Base-by-base conservation (phyloP, 2,329 filamentous ascomycete species). In the Pseudocercospora fuligena region DNA sequence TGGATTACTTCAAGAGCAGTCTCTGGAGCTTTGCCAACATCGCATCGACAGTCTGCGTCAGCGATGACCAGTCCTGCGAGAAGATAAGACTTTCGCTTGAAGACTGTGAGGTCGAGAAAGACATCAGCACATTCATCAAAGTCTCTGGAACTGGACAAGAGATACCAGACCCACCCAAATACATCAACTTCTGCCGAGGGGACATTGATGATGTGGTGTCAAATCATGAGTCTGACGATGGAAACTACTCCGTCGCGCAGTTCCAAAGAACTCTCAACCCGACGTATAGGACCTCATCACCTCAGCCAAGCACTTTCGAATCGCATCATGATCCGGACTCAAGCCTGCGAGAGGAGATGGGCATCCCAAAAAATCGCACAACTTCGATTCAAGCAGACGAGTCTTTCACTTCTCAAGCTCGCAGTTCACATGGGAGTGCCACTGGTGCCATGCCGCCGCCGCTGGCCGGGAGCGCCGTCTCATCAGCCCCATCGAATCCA, bases 1-100 rank as follows among this genome's bases (percentile, higher is more conserved):
- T 99, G 46, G 95, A 99, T 80, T 99, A 97, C 77, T 94, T 93
- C 72, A 99, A 98, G 84, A 97, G 92, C 81, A 98, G 95, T 76
- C 84, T 99, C 7, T 99, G 95, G 96, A 94, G 90, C 14, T 99
- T 98, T 81, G 94, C 95, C 64, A 99, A 99, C 78, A 93, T 99
- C 73, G 89, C 95, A 0, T 98, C 94, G 0, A 98, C 94, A 0
- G 95, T 98, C 11, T 99, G 95, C 76, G 95, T 99, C 57, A 98
- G 94, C 78, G 95, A 99, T 75, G 95, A 99, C 82, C 73, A 86
- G 70, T 95, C 94, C 1, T 99, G 94, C 79, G 96, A 99, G 80
- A 98, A 97, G 82, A 92, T 99, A 68, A 89, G 96, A 11, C 82
- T 98, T 5, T 94, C 94, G 0, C 85, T 99, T 2, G 96, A 99